Evolutionary conservation across 2,329 filamentous ascomycete species (phyloP).

Genomic region (Huntiella omanensis): DNA sequence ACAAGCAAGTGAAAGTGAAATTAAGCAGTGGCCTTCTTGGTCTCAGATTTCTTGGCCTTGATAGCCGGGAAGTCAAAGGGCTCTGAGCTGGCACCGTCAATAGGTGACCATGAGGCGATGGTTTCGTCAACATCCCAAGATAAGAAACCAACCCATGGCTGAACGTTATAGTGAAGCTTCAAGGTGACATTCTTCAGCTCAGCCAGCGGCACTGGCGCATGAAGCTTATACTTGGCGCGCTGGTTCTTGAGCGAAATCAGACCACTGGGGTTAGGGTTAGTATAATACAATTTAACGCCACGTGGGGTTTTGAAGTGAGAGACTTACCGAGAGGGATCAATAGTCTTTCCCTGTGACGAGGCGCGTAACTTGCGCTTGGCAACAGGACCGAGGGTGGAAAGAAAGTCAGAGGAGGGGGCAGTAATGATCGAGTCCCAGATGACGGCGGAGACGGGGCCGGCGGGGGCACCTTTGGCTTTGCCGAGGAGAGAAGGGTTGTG

Average conservation of each 20-base stretch:
- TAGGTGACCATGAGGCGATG: conserved; percentile 42
- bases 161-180: conserved; percentile 83
- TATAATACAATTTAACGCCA: neutral
- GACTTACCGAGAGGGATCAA: conserved; percentile 37
- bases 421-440: conserved; percentile 96
- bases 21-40: neutral
- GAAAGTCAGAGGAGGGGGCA: conserved; percentile 43
- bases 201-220: conserved; percentile 66
- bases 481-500: neutral
- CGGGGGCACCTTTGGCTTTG: conserved; percentile 16
- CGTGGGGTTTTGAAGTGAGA: neutral
- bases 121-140: conserved; percentile 53
- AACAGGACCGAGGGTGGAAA: conserved; percentile 39
- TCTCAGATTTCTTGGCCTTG: conserved; percentile 32
- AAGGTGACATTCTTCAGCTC: conserved; percentile 56
- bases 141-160: conserved; percentile 84
- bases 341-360: conserved; percentile 38
- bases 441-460: conserved; percentile 42
- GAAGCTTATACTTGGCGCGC: conserved; percentile 92
- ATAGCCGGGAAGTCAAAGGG: conserved; percentile 45
- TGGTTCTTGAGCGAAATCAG: conserved; percentile 64
- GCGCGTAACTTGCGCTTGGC: conserved; percentile 43
- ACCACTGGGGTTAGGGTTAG: conserved; percentile 29
- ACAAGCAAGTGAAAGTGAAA: too few species aligned
- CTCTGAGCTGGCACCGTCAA: conserved; percentile 46